phyloP scores from a whole-genome alignment of 371 early-diverging fungal genomes.

The Circinella umbellata region DNA sequence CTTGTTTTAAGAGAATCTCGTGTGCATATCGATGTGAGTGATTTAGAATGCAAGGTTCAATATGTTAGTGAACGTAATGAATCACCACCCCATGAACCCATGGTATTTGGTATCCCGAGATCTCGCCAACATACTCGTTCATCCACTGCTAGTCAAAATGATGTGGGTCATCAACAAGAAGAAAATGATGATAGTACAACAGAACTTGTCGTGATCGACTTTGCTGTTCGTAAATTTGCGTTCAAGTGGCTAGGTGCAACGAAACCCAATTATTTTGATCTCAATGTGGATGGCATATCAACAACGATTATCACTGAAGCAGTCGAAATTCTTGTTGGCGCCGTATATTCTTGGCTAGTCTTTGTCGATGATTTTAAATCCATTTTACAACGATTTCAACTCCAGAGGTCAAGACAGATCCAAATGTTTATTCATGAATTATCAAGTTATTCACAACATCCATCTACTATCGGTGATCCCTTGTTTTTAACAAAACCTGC shows the following conservation, averaged over 20 bases:
- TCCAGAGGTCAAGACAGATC: conserved; percentile 58
- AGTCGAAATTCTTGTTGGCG: conserved; percentile 76
- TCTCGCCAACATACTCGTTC: conserved; percentile 42
- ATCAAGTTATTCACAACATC: conserved; percentile 57
- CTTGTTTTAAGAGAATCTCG: conserved; percentile 63
- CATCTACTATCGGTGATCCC: conserved; percentile 65
- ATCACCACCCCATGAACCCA: conserved; percentile 14
- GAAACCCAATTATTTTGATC: conserved; percentile 56
- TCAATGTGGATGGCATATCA: conserved; percentile 51
- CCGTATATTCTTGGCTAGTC: conserved; percentile 74
- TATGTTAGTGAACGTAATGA: conserved; percentile 52
- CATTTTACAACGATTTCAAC: conserved; percentile 59
- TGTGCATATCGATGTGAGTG: conserved; percentile 59
- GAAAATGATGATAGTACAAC: conserved; percentile 28
- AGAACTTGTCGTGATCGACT: conserved; percentile 70
- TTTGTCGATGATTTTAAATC: conserved; percentile 68
- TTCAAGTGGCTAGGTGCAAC: conserved; percentile 59
- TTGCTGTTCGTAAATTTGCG: conserved; percentile 55
- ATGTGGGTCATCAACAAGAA: conserved; percentile 10
- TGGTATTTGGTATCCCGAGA: conserved; percentile 70
- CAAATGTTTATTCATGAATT: conserved; percentile 68
- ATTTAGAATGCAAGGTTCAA: conserved; percentile 56
- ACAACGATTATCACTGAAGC: conserved; percentile 74
- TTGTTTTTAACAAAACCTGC: conserved; percentile 77
- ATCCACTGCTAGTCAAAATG: background rate